Conservation (phyloP, 2,329 filamentous ascomycete species). For the Furcasterigmium furcatum region DNA sequence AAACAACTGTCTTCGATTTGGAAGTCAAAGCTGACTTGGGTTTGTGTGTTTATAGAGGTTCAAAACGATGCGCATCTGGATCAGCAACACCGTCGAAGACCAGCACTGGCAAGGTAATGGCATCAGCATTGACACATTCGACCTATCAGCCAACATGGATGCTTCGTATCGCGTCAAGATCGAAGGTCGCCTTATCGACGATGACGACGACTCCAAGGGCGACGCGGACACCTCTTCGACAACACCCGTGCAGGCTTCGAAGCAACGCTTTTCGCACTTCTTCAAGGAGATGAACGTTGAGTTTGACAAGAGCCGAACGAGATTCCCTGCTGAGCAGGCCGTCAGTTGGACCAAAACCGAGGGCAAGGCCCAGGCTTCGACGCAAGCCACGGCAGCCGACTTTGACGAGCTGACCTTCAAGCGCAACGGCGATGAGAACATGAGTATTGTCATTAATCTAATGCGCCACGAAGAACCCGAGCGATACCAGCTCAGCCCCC, state of each 20-base stretch:
- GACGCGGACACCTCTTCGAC: conserved; percentile 10
- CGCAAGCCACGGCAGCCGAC: conserved; percentile 44
- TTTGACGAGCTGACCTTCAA: conserved; percentile 93
- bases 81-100: conserved; percentile 90
- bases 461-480: conserved; percentile 82
- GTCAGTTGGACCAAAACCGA: conserved; percentile 83
- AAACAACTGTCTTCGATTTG: too few species aligned
- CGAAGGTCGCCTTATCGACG: conserved; percentile 78
- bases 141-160: conserved; percentile 74
- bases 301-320: conserved; percentile 61
- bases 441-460: conserved; percentile 87
- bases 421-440: conserved; percentile 86
- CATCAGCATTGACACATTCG: conserved; percentile 71
- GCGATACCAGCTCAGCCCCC: conserved; percentile 74
- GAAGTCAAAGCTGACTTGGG: too few species aligned
- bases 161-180: conserved; percentile 89
- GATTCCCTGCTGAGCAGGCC: conserved; percentile 49
- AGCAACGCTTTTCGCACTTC: conserved; percentile 69
- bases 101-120: conserved; percentile 84
- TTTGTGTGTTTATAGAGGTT: conserved; percentile 68
- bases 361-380: conserved; percentile 35
- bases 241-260: conserved; percentile 15
- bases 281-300: conserved; percentile 78
- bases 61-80: conserved; percentile 87
- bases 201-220: conserved; percentile 40